Evolutionary conservation across 1,284 basidiomycete genomes (phyloP), one percentile per base, ranked within the genome.

Genomic region (Cutaneotrichosporon sp.): DNA sequence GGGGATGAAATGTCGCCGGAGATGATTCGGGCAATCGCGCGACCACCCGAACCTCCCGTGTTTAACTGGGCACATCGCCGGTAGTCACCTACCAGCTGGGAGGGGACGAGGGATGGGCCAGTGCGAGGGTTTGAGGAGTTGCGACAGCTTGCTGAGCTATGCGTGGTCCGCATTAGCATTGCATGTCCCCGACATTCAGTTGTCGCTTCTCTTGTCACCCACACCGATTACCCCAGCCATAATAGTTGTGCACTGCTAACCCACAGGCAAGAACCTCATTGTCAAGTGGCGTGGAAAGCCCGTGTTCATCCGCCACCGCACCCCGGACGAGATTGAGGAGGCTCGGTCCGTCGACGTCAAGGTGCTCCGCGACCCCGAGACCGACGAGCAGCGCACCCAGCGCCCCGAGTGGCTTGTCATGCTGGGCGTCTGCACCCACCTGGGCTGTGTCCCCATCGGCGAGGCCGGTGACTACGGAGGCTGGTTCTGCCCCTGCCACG

Each of bases 201-300:
- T n/a, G n/a, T n/a, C n/a, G n/a, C n/a, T n/a, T n/a, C n/a, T n/a
- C n/a, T n/a, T n/a, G n/a, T n/a, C n/a, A n/a, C n/a, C n/a, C n/a
- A n/a, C n/a, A n/a, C n/a, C n/a, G n/a, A n/a, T n/a, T n/a, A n/a
- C n/a, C n/a, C n/a, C n/a, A n/a, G n/a, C n/a, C n/a, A n/a, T n/a
- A n/a, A n/a, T n/a, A n/a, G n/a, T n/a, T n/a, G n/a, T 35, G n/a
- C n/a, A 8, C 8, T 5, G 19, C 45, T 52, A 42, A 52, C 51
- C 14, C 27, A 5, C 50, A 70, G 70, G 70, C 59, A 71, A 72
- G 60, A 73, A 73, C 69, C 88, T 90, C 65, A 86, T 96, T 76
- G 90, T 96, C 80, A 96, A 96, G 79, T 98, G 96, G 96, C 89
- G 94, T 74, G 96, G 94, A 75, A 99, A 98, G 83, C 96, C 96